phyloP scores from a whole-genome alignment of 441 rosid genomes.

The Jatropha podagrica region DNA sequence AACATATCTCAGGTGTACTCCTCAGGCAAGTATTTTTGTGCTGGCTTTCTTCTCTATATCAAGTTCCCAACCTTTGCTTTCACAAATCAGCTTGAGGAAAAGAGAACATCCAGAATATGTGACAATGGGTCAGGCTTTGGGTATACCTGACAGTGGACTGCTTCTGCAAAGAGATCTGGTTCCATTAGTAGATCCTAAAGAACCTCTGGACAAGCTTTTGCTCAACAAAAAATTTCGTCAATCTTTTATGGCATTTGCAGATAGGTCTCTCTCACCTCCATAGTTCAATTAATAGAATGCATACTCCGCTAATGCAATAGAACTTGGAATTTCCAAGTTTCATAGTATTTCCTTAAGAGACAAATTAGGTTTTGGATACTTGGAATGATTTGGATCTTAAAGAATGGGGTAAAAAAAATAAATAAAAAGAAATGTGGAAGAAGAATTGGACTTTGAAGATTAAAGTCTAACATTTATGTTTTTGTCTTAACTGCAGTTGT shows the following conservation, averaged over 20 bases:
- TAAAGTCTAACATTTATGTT: constrained; percentile 1
- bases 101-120: constrained; percentile 57
- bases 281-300: constrained; percentile 7
- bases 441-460: neutral
- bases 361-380: neutral
- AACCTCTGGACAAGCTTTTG: constrained; percentile 88
- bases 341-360: neutral
- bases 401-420: neutral
- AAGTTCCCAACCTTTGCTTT: constrained; percentile 79
- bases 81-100: constrained; percentile 83
- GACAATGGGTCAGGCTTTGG: constrained; percentile 86
- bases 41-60: constrained; percentile 80
- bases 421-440: neutral
- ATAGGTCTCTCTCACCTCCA: constrained; percentile 50
- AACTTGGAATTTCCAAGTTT: constrained; percentile 2
- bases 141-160: constrained; percentile 85
- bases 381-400: neutral
- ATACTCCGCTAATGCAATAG: neutral
- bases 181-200: constrained; percentile 51
- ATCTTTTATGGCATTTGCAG: constrained; percentile 89
- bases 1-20: constrained; percentile 30
- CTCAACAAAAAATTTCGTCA: constrained; percentile 65
- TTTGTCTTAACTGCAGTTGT: constrained; percentile 50
- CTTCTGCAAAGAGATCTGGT: constrained; percentile 52
- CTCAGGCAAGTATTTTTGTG: constrained; percentile 71